Base-by-base conservation (phyloP, 2,329 filamentous ascomycete genomes). In the Fusarium secorum region DNA sequence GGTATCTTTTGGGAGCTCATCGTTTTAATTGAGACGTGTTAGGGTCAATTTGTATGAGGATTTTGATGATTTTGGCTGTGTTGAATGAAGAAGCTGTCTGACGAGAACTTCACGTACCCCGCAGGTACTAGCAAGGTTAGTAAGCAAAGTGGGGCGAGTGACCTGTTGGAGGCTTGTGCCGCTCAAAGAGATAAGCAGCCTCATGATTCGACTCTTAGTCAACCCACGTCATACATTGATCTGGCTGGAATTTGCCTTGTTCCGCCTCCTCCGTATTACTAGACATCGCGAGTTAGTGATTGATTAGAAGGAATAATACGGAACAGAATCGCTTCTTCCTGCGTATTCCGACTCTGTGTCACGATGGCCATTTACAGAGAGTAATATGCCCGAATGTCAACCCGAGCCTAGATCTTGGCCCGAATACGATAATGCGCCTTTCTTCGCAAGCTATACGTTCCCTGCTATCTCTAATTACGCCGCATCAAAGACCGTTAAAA, bases 151-250 rank as follows among this genome's bases (percentile, higher is more conserved):
- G n/a, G n/a, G n/a, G n/a, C n/a, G n/a, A n/a, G n/a, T n/a, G n/a
- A n/a, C n/a, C n/a, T n/a, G n/a, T n/a, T n/a, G n/a, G n/a, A n/a
- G n/a, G n/a, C n/a, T n/a, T n/a, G n/a, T n/a, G n/a, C n/a, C n/a
- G n/a, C n/a, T n/a, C n/a, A n/a, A n/a, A n/a, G n/a, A n/a, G n/a
- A 22, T 32, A 22, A 36, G 15, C n/a, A 30, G 38, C 39, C 53
- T 39, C 42, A 30, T 64, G 64, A 59, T 42, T 26, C 20, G n/a
- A 52, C 15, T 41, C 20, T 52, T 52, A 46, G 64, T 51, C 56
- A 67, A 62, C 26, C 33, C 36, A 52, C 44, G 11, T 46, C 24
- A 10, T 6, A 14, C 6, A 15, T 15, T 32, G 20, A 49, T 15
- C 15, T 26, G 6, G 26, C 36, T 51, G 36, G 20, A 28, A 38